A percentile compares a stretch with the other conserved stretches of the same genome.
These are phyloP conservation scores for Cercophora sp. DNA, from an alignment of 495 filamentous ascomycete genomes.

Conservation along the genomic window DNA sequence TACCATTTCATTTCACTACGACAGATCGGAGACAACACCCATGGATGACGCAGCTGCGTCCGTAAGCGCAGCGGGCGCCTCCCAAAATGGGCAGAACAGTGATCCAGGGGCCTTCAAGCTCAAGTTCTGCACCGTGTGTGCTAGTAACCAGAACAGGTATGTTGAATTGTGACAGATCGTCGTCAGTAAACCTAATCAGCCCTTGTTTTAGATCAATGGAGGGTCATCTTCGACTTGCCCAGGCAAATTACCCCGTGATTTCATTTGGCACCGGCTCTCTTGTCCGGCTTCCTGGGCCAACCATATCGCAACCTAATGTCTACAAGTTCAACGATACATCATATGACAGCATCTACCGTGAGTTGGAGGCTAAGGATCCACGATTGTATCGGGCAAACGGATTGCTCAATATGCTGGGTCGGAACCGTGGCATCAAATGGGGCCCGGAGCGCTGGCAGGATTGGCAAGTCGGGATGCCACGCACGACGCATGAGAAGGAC, in stretches of 20 bases:
- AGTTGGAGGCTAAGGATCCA: constrained; percentile 79
- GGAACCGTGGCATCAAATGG: constrained; percentile 89
- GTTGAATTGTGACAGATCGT: too few species aligned
- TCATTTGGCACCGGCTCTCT: constrained; percentile 96
- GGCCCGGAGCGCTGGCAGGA: constrained; percentile 98
- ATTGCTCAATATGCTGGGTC: constrained; percentile 88
- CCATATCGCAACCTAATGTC: constrained; percentile 89
- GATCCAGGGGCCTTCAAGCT: constrained; percentile 63
- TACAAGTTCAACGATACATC: constrained; percentile 95
- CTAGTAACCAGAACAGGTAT: constrained; percentile 92
- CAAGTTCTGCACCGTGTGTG: constrained; percentile 97
- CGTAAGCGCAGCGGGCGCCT: constrained; percentile 21
- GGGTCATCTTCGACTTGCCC: constrained; percentile 84
- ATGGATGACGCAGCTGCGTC: constrained; percentile 37
- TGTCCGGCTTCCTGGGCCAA: constrained; percentile 89
- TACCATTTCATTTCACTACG: too few species aligned
- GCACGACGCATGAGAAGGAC: constrained; percentile 60
- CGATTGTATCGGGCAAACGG: constrained; percentile 89
- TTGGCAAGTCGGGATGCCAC: constrained; percentile 83
- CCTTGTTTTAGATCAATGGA: constrained; percentile 98
- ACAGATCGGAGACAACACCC: too few species aligned
- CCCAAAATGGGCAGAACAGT: constrained; percentile 38
- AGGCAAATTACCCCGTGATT: constrained; percentile 86
- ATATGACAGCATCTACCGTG: constrained; percentile 87
- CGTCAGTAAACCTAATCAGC: too few species aligned